Percentiles rank a stretch among this genome's conserved stretches.
Evolutionary conservation across 495 filamentous ascomycete genomes (phyloP).

Genomic region (Oleoguttula mirabilis): DNA sequence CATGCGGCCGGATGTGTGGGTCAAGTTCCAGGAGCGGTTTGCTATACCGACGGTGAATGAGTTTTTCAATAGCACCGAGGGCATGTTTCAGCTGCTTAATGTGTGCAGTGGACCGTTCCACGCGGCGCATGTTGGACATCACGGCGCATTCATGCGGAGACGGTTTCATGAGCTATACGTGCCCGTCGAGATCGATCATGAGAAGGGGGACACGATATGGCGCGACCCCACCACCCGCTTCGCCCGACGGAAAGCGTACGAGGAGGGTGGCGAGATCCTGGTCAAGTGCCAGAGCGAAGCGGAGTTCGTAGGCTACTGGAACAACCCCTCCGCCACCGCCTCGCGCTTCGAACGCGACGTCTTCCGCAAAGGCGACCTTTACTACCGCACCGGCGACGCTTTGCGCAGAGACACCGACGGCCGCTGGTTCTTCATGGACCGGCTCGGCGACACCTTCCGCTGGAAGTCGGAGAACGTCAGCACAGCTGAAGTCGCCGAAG

Average conservation of each 20-base stretch:
- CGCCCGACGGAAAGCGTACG: slow-evolving; percentile 48
- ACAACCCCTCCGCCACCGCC: slow-evolving; percentile 50
- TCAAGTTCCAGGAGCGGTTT: slow-evolving; percentile 45
- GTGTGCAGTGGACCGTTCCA: slow-evolving; percentile 44
- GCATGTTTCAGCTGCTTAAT: slow-evolving; percentile 27
- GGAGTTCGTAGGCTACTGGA: slow-evolving; percentile 55
- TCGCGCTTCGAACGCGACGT: slow-evolving; percentile 61
- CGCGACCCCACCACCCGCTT: slow-evolving; percentile 57
- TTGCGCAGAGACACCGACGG: slow-evolving; percentile 54
- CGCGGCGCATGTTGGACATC: slow-evolving; percentile 56
- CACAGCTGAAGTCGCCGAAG: slow-evolving; percentile 30
- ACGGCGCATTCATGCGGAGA: slow-evolving; percentile 47
- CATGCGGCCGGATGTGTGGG: slow-evolving; percentile 66
- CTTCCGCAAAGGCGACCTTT: slow-evolving; percentile 62
- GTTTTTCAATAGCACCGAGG: slow-evolving; percentile 35
- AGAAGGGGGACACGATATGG: slow-evolving; percentile 48
- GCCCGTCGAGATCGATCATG: slow-evolving; percentile 56
- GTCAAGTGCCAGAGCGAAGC: slow-evolving; percentile 48
- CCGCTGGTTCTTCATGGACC: slow-evolving; percentile 67
- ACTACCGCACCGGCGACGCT: slow-evolving; percentile 67
- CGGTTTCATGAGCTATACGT: slow-evolving; percentile 42
- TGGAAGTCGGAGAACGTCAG: slow-evolving; percentile 76
- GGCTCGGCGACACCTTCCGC: slow-evolving; percentile 82
- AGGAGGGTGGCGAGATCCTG: slow-evolving; percentile 63
- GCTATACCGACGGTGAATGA: slow-evolving; percentile 26